Conservation (phyloP, 495 filamentous ascomycete species). For the Articulospora tetracladia region DNA sequence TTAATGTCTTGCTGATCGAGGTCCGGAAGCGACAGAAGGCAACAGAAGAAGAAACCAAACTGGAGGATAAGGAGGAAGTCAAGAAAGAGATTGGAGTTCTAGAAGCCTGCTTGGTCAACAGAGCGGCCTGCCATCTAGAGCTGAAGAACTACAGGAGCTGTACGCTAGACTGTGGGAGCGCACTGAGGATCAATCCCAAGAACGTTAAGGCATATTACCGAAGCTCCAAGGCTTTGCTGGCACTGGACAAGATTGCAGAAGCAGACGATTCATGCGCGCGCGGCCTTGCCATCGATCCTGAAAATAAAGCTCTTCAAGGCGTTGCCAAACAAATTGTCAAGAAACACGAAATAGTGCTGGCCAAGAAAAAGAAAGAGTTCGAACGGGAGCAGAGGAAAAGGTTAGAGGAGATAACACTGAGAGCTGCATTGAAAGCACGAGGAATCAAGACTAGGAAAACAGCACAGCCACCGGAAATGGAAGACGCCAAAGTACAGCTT, state of each 20-base stretch:
- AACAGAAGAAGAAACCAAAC: conserved; percentile 27
- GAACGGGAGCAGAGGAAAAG: conserved; percentile 47
- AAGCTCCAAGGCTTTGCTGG: conserved; percentile 68
- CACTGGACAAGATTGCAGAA: conserved; percentile 67
- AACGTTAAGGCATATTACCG: conserved; percentile 92
- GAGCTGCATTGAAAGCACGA: conserved; percentile 69
- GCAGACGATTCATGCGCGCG: conserved; percentile 70
- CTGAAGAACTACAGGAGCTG: conserved; percentile 75
- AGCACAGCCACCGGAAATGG: conserved; percentile 73
- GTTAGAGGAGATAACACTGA: conserved; percentile 56
- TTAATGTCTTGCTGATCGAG: conserved; percentile 60
- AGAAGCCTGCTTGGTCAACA: conserved; percentile 78
- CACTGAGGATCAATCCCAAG: conserved; percentile 67
- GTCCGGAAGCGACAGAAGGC: conserved; percentile 38
- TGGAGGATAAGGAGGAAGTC: conserved; percentile 44
- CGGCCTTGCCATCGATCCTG: conserved; percentile 65
- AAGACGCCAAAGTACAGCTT: conserved; percentile 67
- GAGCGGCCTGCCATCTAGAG: conserved; percentile 77
- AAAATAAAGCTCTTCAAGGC: conserved; percentile 49
- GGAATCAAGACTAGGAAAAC: conserved; percentile 64
- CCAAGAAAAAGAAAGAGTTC: conserved; percentile 34
- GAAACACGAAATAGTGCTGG: conserved; percentile 37
- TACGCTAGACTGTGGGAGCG: conserved; percentile 76
- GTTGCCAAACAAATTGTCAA: conserved; percentile 52
- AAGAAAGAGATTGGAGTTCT: conserved; percentile 56